Percentiles rank a stretch among this genome's conserved stretches.
These are phyloP conservation scores for Tetrahymena thermophila DNA, from an alignment of 73 alveolate species.

Conservation along the genomic window DNA sequence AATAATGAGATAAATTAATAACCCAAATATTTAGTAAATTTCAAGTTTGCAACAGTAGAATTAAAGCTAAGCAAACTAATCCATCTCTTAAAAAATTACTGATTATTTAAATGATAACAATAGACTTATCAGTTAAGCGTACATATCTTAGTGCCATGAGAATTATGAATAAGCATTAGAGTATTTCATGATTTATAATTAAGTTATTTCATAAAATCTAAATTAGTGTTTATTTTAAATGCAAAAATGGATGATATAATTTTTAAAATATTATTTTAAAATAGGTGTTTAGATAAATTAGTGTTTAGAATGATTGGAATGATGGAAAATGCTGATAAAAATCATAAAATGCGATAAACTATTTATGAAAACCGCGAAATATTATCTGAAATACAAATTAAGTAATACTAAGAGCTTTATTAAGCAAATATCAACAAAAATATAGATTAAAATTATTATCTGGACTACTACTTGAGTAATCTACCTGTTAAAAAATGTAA, in stretches of 20 bases:
- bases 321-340: not conserved
- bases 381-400: not conserved
- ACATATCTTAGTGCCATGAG: not conserved
- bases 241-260: too few relatives aligned
- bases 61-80: not conserved
- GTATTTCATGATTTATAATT: not conserved
- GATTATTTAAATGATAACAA: not conserved
- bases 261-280: not conserved
- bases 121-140: not conserved
- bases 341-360: not conserved
- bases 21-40: not conserved
- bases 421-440: not conserved
- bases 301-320: not conserved
- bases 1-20: not conserved
- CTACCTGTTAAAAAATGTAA: not conserved
- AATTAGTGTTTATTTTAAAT: too few relatives aligned
- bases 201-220: not conserved
- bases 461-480: not conserved
- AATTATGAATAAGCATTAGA: not conserved
- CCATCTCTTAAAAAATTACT: not conserved
- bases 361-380: not conserved
- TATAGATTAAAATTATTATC: not conserved
- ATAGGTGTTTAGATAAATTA: not conserved
- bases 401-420: not conserved
- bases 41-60: not conserved